These are phyloP conservation scores for Raffaelea deltoideospora DNA, from an alignment of 2,329 filamentous ascomycete species.

Conservation along the genomic window DNA sequence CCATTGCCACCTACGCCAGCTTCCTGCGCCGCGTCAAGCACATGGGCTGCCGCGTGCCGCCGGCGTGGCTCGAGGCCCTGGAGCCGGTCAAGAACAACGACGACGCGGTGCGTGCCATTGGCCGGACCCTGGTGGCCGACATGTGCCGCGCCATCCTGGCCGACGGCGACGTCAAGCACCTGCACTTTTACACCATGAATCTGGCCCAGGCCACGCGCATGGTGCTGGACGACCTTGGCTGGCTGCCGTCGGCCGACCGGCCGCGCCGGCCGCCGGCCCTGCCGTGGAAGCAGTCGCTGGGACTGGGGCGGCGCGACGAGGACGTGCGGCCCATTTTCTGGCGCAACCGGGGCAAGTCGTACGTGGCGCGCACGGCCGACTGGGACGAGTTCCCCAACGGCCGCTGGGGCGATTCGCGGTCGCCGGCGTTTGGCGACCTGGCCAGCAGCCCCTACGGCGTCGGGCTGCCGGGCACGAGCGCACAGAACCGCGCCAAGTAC, in stretches of 20 bases:
- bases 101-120: constrained; percentile 76
- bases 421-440: constrained; percentile 87
- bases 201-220: constrained; percentile 85
- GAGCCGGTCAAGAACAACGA: constrained; percentile 97
- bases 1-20: constrained; percentile 86
- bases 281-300: constrained; percentile 91
- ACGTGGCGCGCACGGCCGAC: constrained; percentile 86
- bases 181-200: constrained; percentile 99
- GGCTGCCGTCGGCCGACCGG: constrained; percentile 62
- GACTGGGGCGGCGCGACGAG: constrained; percentile 74
- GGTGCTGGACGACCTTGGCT: constrained; percentile 77
- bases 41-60: constrained; percentile 74
- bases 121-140: constrained; percentile 71
- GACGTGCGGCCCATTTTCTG: constrained; percentile 98
- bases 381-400: constrained; percentile 99
- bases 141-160: constrained; percentile 79
- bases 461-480: constrained; percentile 84
- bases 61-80: constrained; percentile 63
- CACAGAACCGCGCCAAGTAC: constrained; percentile 92
- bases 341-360: constrained; percentile 93
- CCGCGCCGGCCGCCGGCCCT: constrained; percentile 70
- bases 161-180: constrained; percentile 59
- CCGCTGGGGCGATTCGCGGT: constrained; percentile 93
- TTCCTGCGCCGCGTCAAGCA: constrained; percentile 84
- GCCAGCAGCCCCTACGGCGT: constrained; percentile 90